Percentiles rank a stretch among this genome's conserved stretches.
Evolutionary conservation across 2,329 filamentous ascomycete genomes (phyloP).

Genomic region (Seiridium cupressi): DNA sequence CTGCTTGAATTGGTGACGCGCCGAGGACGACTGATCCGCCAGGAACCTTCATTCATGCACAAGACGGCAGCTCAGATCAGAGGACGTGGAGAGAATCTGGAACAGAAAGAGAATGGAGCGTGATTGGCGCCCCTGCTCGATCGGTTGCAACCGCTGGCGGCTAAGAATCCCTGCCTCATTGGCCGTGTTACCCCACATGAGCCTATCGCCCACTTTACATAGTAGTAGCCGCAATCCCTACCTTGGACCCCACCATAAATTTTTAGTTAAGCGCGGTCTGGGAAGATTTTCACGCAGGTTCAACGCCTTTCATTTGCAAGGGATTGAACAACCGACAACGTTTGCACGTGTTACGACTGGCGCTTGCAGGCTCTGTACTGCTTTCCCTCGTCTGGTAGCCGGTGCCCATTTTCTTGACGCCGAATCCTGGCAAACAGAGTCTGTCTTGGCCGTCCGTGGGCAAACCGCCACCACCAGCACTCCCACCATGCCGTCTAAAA

Average conservation of each 20-base stretch:
- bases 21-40: no score
- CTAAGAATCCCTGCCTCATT: background rate
- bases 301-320: no score
- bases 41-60: no score
- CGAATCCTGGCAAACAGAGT: background rate
- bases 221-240: background rate
- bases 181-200: constrained; percentile 1
- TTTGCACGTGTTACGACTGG: background rate
- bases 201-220: background rate
- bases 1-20: no score
- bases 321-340: no score
- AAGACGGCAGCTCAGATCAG: no score
- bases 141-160: background rate
- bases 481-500: background rate
- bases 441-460: no score
- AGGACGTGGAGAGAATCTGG: background rate
- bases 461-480: no score
- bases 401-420: background rate
- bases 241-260: constrained; percentile 4
- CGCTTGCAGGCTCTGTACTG: background rate
- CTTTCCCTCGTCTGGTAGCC: background rate
- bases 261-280: background rate
- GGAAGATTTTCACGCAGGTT: background rate
- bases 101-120: background rate
- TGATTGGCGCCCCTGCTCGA: background rate